Base-by-base conservation (phyloP, 176 grass and related monocot genomes). In the Lolium rigidum region DNA sequence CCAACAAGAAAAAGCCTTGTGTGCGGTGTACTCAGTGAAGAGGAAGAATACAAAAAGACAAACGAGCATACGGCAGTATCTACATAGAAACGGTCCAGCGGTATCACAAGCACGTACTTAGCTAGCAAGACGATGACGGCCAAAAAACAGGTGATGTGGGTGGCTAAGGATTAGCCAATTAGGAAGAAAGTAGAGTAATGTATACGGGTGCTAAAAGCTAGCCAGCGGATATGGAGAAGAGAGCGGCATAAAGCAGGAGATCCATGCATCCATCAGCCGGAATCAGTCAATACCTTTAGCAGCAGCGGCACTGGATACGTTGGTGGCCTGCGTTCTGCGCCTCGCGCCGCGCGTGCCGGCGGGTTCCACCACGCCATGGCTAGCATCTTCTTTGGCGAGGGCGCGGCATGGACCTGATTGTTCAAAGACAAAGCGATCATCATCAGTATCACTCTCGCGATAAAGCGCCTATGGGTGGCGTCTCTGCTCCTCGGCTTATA, bases 341-440 rank as follows among this genome's bases (percentile, higher is more conserved):
- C 38, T 16, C 15, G 56, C 35, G 31, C 10, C 81, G 31, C 74
- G 78, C 70, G 79, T 25, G 49, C 71, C 61, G 49, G 43, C 15
- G 52, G 87, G 14, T 2, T 75, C 74, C 52, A 81, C 62, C 12
- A 18, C n/a, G 21, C 7, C 62, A 46, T 46, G 44, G 44, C 44
- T 7, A 9, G 7, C 62, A 68, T 65, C 79, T 21, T 13, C 74
- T 84, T 80, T 65, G 66, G 82, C 76, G 10, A 2, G 11, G 10
- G 63, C 46, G 37, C 87, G 67, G 66, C 58, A 76, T 87, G 86
- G 70, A 57, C 70, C 86, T 87, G 79, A 68, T 81, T 28, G 14
- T 78, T 54, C 20, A 26, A 16, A 7, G 10, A 20, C 8, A 37
- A 58, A 58, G 76, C 20, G 11, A 28, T 28, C 26, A 28, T 28